Evolutionary conservation across 345 rosid genomes (phyloP).

Genomic region (Aquilaria yunnanensis): DNA sequence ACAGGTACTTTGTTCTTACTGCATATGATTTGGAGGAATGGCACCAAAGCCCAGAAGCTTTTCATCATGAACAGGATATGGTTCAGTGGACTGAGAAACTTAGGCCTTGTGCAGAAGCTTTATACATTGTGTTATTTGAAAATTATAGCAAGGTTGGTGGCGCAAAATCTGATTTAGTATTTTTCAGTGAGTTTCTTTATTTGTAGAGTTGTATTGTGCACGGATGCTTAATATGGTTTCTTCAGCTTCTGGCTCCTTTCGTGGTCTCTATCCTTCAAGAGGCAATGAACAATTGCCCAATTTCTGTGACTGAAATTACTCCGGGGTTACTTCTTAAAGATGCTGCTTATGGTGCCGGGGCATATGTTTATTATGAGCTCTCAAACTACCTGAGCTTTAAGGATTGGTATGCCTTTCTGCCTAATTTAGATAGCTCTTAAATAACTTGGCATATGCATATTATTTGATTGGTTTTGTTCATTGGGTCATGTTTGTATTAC

Average conservation of each 20-base stretch:
- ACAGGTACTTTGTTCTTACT: conserved; percentile 93
- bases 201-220: conserved; percentile 6
- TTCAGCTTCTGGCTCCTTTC: conserved; percentile 83
- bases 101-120: conserved; percentile 97
- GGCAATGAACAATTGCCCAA: conserved; percentile 87
- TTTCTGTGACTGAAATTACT: conserved; percentile 74
- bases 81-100: conserved; percentile 97
- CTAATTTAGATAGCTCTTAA: background rate
- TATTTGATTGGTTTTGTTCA: background rate
- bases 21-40: conserved; percentile 85
- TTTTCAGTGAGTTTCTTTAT: background rate
- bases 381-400: conserved; percentile 89
- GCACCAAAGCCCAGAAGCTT: conserved; percentile 91
- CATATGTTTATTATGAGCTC: conserved; percentile 97
- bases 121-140: conserved; percentile 94
- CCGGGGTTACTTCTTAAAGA: conserved; percentile 89
- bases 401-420: conserved; percentile 56
- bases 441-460: background rate
- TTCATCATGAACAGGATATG: conserved; percentile 99
- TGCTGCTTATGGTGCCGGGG: conserved; percentile 97
- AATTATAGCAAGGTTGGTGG: conserved; percentile 87
- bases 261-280: conserved; percentile 94
- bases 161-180: conserved; percentile 9
- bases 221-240: conserved; percentile 19
- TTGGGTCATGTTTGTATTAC: too few species aligned